Percentiles rank a stretch among this genome's conserved stretches.
These are phyloP conservation scores for Pyrenophora graminea DNA, from an alignment of 2,329 filamentous ascomycete species.

Conservation along the genomic window DNA sequence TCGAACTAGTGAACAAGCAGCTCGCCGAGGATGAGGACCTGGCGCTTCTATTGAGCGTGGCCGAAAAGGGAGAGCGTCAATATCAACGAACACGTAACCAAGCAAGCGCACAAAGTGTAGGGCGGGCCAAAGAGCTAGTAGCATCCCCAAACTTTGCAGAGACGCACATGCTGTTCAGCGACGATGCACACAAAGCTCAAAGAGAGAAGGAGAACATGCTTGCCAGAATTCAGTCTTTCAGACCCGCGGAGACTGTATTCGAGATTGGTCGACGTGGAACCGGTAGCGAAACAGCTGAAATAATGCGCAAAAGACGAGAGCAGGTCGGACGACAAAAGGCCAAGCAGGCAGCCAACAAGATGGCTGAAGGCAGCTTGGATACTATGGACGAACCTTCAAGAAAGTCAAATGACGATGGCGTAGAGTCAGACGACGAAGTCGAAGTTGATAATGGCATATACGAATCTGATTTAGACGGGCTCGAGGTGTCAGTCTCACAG, in stretches of 20 bases:
- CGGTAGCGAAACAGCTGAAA: slow-evolving; percentile 67
- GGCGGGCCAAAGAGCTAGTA: slow-evolving; percentile 78
- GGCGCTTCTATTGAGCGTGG: slow-evolving; percentile 69
- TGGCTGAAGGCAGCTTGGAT: slow-evolving; percentile 23
- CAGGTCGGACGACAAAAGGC: slow-evolving; percentile 65
- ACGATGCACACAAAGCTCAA: slow-evolving; percentile 62
- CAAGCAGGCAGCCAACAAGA: slow-evolving; percentile 48
- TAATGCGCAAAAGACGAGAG: slow-evolving; percentile 74
- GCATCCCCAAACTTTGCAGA: slow-evolving; percentile 71
- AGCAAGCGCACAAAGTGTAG: slow-evolving; percentile 87
- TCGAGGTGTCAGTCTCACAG: slow-evolving; percentile 57
- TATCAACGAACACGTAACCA: slow-evolving; percentile 89
- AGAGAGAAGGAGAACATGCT: slow-evolving; percentile 82
- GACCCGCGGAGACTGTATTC: slow-evolving; percentile 93
- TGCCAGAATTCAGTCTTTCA: slow-evolving; percentile 83
- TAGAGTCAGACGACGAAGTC: slow-evolving; percentile 43
- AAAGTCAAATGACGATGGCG: slow-evolving; percentile 19
- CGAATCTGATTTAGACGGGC: slow-evolving; percentile 57
- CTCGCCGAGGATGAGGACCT: slow-evolving; percentile 78
- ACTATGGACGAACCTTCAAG: slow-evolving; percentile 8
- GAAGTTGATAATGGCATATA: slow-evolving; percentile 42
- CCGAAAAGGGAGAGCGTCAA: slow-evolving; percentile 86
- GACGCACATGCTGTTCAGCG: slow-evolving; percentile 76
- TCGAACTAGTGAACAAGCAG: slow-evolving; percentile 83
- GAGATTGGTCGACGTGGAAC: slow-evolving; percentile 78